These are phyloP conservation scores for Symbiodinium pilosum DNA, from an alignment of 73 alveolate species.

Conservation along the genomic window DNA sequence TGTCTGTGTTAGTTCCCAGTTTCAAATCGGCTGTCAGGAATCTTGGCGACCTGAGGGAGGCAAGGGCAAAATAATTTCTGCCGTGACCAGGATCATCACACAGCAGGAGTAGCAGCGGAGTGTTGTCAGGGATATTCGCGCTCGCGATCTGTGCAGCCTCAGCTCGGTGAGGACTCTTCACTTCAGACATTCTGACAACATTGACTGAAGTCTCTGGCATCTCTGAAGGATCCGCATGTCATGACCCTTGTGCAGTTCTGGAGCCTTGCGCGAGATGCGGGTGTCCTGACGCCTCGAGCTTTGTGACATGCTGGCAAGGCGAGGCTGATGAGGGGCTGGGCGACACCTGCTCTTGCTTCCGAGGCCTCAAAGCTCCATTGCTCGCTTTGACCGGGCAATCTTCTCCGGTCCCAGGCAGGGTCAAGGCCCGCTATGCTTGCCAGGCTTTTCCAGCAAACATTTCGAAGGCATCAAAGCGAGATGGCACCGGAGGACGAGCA, in stretches of 20 bases:
- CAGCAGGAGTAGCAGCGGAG: too few relatives aligned
- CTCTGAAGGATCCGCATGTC: slow-evolving; percentile 46
- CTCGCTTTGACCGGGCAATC: slow-evolving; percentile 73
- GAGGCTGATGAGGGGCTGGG: background rate
- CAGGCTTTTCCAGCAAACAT: background rate
- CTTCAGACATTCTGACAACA: background rate
- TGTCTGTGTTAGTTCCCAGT: background rate
- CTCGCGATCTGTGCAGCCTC: slow-evolving; percentile 69
- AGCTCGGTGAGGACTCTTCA: slow-evolving; percentile 51
- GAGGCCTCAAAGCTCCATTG: slow-evolving; percentile 72
- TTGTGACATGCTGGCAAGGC: too few relatives aligned
- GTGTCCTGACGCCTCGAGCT: slow-evolving; percentile 46
- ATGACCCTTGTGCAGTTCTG: slow-evolving; percentile 70
- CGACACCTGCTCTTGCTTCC: background rate
- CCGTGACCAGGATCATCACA: too few relatives aligned
- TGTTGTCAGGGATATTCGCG: slow-evolving; percentile 36
- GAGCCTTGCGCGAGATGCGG: slow-evolving; percentile 80
- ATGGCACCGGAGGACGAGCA: slow-evolving; percentile 70
- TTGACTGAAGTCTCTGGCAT: background rate
- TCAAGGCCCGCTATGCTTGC: background rate
- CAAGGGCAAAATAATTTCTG: too few relatives aligned
- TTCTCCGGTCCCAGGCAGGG: slow-evolving; percentile 77
- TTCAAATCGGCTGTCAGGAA: background rate
- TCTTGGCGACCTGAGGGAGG: slow-evolving; percentile 80
- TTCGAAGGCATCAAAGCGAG: slow-evolving; percentile 73